Conservation (phyloP, 192 early-diverging fungal genomes). For the Rhizophagus prolifer region DNA sequence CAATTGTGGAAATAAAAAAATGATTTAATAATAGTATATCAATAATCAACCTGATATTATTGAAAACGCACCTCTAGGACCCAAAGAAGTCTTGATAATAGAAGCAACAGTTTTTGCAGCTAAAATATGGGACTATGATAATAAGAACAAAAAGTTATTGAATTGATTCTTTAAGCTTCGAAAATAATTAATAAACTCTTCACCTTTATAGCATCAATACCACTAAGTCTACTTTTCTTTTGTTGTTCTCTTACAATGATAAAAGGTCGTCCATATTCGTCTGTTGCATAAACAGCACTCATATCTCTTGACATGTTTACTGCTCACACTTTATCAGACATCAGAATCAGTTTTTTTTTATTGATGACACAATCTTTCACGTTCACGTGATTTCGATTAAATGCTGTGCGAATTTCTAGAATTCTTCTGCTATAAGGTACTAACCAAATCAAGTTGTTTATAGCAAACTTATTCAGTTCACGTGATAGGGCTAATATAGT, state of each 20-base stretch:
- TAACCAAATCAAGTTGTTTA: too few relatives aligned
- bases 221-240: constrained; percentile 85
- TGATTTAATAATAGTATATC: neutral
- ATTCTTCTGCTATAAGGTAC: too few relatives aligned
- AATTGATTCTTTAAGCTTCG: neutral
- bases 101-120: constrained; percentile 96
- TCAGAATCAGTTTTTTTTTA: too few relatives aligned
- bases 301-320: constrained; percentile 21
- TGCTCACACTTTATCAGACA: too few relatives aligned
- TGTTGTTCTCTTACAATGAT: constrained; percentile 98
- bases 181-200: neutral
- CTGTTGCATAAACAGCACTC: constrained; percentile 84
- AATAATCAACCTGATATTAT: neutral
- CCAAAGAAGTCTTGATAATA: constrained; percentile 97
- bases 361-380: too few relatives aligned
- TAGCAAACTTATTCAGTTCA: too few relatives aligned
- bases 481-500: too few relatives aligned
- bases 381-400: too few relatives aligned
- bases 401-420: too few relatives aligned
- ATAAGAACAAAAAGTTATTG: neutral
- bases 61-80: constrained; percentile 78
- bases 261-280: constrained; percentile 97
- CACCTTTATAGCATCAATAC: constrained; percentile 96
- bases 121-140: constrained; percentile 88
- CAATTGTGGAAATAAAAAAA: neutral